A percentile compares a stretch with the other conserved stretches of the same genome.
These are phyloP conservation scores for Suillus cothurnatus DNA, from an alignment of 768 basidiomycete genomes.

Conservation along the genomic window DNA sequence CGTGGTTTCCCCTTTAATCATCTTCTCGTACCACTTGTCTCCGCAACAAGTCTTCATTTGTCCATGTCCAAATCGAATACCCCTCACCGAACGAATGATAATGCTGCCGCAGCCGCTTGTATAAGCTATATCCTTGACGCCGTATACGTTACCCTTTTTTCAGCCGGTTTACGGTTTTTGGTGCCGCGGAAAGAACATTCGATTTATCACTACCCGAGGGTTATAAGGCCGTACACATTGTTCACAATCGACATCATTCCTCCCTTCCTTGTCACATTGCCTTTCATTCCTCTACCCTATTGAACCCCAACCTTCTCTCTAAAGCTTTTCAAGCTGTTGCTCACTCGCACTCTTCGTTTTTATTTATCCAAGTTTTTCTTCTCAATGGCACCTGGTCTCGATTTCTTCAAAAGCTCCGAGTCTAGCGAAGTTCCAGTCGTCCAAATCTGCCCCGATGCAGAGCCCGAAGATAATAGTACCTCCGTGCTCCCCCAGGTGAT, in stretches of 20 bases:
- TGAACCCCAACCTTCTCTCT: conserved; percentile 19
- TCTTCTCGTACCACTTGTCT: conserved; percentile 23
- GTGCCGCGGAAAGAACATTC: conserved; percentile 13
- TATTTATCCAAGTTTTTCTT: conserved; percentile 8
- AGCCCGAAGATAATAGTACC: conserved; percentile 3
- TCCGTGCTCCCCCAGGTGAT: conserved; percentile 14
- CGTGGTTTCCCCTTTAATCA: conserved; percentile 6
- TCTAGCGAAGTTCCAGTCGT: not conserved
- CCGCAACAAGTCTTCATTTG: conserved; percentile 17
- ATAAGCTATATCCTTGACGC: conserved; percentile 8
- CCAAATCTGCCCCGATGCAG: conserved; percentile 9
- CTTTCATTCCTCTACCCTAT: not conserved
- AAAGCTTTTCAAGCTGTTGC: conserved; percentile 15
- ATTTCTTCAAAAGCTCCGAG: conserved; percentile 30
- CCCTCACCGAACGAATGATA: conserved; percentile 15
- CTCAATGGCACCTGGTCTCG: conserved; percentile 36
- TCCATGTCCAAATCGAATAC: conserved; percentile 8
- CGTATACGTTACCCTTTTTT: conserved; percentile 31
- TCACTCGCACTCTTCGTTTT: conserved; percentile 4
- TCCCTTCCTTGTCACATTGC: conserved; percentile 11
- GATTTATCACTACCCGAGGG: conserved; percentile 11
- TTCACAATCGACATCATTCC: conserved; percentile 6
- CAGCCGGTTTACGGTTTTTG: conserved; percentile 13
- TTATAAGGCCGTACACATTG: conserved; percentile 22
- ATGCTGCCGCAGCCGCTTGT: conserved; percentile 8